phyloP scores from a whole-genome alignment of 129 eudicot genomes.

The sunflower (Helianthus annuus) region HanXRQr2.0-SUNRISE NC_035443.2:56395237-56395736 shows the following conservation, averaged over 20 bases:
- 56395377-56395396: constrained; percentile 71
- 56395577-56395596: constrained; percentile 61
- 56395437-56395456: constrained; percentile 81
- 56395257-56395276: constrained; percentile 75
- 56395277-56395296: constrained; percentile 64
- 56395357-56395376: constrained; percentile 55
- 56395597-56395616: constrained; percentile 45
- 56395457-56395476: constrained; percentile 92
- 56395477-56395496: constrained; percentile 80
- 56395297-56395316: constrained; percentile 44
- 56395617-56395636: constrained; percentile 46
- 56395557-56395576: constrained; percentile 48
- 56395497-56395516: constrained; percentile 42
- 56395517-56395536: constrained; percentile 40
- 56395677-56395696: constrained; percentile 56
- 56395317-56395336: constrained; percentile 81
- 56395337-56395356: constrained; percentile 79
- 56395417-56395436: constrained; percentile 69
- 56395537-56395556: constrained; percentile 73
- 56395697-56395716: constrained; percentile 73
- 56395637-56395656: constrained; percentile 54
- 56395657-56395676: constrained; percentile 54
- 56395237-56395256: constrained; percentile 77
- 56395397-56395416: constrained; percentile 59
- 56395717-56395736: constrained; percentile 42